A percentile compares a stretch with the other conserved stretches of the same genome.
Evolutionary conservation across 164 flowering plant genomes (phyloP).

Genomic region (Hamamelis virginiana): DNA sequence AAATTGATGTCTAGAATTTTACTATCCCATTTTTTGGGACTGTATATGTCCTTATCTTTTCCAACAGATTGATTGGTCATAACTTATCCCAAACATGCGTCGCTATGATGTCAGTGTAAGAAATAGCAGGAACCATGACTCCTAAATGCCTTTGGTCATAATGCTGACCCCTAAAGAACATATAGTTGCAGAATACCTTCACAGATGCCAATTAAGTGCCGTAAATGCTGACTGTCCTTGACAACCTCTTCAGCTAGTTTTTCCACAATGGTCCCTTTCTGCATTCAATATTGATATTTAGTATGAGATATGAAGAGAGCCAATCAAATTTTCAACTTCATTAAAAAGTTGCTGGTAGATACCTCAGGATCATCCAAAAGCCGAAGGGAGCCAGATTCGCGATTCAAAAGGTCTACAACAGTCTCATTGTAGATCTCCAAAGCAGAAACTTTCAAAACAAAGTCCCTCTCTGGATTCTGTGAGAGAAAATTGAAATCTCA

Average conservation of each 20-base stretch:
- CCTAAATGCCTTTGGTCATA: not conserved
- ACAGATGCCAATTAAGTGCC: constrained; percentile 60
- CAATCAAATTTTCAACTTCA: not conserved
- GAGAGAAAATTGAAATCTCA: not conserved
- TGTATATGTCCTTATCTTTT: not conserved
- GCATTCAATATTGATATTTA: constrained; percentile 12
- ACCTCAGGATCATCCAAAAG: constrained; percentile 95
- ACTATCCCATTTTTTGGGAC: not conserved
- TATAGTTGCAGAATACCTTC: constrained; percentile 47
- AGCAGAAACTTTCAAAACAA: constrained; percentile 62
- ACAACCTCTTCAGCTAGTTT: constrained; percentile 66
- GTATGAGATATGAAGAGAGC: not conserved
- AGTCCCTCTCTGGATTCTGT: constrained; percentile 65
- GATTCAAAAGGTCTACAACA: constrained; percentile 70
- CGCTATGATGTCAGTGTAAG: not conserved
- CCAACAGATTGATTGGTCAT: not conserved
- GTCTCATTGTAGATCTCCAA: constrained; percentile 87
- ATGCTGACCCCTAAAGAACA: not conserved
- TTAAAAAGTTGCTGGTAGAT: constrained; percentile 7
- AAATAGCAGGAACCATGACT: not conserved
- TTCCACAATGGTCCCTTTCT: constrained; percentile 85
- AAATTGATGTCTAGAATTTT: not conserved
- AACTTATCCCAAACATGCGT: not conserved
- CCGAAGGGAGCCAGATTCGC: constrained; percentile 62
- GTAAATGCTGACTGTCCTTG: constrained; percentile 54